Evolutionary conservation across 2,329 filamentous ascomycete genomes (phyloP), one percentile per base, ranked within the genome.

Genomic region (Cercospora sojina): DNA sequence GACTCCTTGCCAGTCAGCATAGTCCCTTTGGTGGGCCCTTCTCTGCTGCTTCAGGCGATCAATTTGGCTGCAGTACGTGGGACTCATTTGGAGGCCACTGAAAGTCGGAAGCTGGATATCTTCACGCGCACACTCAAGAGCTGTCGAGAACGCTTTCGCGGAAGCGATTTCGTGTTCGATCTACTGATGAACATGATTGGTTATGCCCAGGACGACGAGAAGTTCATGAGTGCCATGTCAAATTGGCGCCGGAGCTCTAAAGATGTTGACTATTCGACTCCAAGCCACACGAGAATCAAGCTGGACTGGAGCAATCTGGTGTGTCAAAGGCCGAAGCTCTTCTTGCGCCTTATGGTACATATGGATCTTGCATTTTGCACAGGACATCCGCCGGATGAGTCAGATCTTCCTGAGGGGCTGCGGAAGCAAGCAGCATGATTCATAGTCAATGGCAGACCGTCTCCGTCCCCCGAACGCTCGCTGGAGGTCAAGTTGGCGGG

Each of bases 291-390:
- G 5, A 64, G 64, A 59, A 67, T 69, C 49, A 65, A 66, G 43
- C 59, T 69, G 12, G 69, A 69, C 55, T 71, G 69, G 69, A 64
- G 64, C 12, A 70, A 68, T 38, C 53, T 69, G 64, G 66, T 71
- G 23, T 67, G 61, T 35, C 65, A 71, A 47, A 59, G 66, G 49
- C 69, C 69, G 32, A 65, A 64, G 27, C 47, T 71, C 58, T 67
- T 67, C 51, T 49, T 69, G 59, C 49, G 67, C 20, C 51, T 69
- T 55, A 62, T 70, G 53, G 43, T 67, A 32, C 65, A 71, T 60
- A 29, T 71, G 35, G 67, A 70, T 49, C 66, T 68, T 62, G 67
- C 67, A 2, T 66, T 71, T 35, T 70, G 69, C 57, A 64, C 61
- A 5, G 67, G 65, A 16, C 61, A 66, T 2, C 69, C 67, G 35